Conservation (phyloP, 108 stramenopile genomes). For the Epipyxis sp. region DNA sequence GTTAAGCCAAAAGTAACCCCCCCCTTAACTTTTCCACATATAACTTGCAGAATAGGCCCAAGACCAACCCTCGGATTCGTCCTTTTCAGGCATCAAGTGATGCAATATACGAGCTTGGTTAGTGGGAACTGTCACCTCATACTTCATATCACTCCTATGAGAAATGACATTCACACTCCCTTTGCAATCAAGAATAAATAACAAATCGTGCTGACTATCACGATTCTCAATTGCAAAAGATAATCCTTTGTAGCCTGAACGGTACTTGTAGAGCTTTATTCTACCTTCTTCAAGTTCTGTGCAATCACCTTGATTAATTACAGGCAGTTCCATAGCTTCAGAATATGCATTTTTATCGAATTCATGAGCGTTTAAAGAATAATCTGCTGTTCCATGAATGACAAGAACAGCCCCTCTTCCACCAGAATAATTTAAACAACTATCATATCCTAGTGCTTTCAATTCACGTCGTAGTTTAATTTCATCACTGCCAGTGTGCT, state of each 20-base stretch:
- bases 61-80: constrained; percentile 10
- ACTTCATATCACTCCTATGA: constrained; percentile 12
- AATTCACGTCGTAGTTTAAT: constrained; percentile 4
- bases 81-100: constrained; percentile 33
- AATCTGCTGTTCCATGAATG: constrained; percentile 28
- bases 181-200: constrained; percentile 30
- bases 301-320: constrained; percentile 24
- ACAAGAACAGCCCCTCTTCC: constrained; percentile 28
- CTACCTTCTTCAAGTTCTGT: constrained; percentile 30
- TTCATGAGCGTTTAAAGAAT: constrained; percentile 19
- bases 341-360: constrained; percentile 3
- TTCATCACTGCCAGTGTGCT: neutral
- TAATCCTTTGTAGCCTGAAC: constrained; percentile 29
- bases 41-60: constrained; percentile 15
- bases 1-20: too few species aligned
- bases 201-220: neutral
- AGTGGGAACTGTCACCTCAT: constrained; percentile 20
- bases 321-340: constrained; percentile 37
- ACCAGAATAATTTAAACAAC: constrained; percentile 17
- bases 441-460: constrained; percentile 33
- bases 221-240: constrained; percentile 30
- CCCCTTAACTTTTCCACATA: neutral
- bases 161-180: constrained; percentile 38
- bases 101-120: constrained; percentile 35
- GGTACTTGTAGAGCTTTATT: constrained; percentile 35